A percentile compares a stretch with the other conserved stretches of the same genome.
Evolutionary conservation across 1,284 basidiomycete genomes (phyloP).

Genomic region (Limonomyces culmigenus): DNA sequence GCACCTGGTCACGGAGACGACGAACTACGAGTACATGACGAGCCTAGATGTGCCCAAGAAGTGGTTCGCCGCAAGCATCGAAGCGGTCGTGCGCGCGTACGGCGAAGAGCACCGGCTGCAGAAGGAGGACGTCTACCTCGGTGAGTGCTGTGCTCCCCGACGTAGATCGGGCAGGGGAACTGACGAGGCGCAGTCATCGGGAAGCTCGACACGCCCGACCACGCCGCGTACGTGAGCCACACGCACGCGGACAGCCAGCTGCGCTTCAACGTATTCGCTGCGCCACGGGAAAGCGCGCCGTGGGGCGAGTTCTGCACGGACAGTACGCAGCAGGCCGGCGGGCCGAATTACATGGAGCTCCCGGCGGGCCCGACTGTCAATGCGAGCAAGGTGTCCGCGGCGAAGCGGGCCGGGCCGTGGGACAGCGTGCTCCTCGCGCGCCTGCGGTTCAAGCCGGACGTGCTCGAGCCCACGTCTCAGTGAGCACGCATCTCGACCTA

Average conservation of each 20-base stretch:
- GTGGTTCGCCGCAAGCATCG: slow-evolving; percentile 60
- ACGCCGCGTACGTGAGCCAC: slow-evolving; percentile 55
- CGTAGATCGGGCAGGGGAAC: neutral
- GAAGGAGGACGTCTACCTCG: slow-evolving; percentile 54
- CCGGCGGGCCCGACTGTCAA: slow-evolving; percentile 16
- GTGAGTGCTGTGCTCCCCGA: slow-evolving; percentile 20
- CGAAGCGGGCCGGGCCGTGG: slow-evolving; percentile 14
- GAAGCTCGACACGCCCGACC: slow-evolving; percentile 46
- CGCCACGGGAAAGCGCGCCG: slow-evolving; percentile 27
- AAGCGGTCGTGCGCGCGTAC: slow-evolving; percentile 40
- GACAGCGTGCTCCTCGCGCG: slow-evolving; percentile 32
- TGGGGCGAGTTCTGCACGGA: slow-evolving; percentile 59
- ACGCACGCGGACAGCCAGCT: slow-evolving; percentile 36
- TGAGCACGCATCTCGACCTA: too few species aligned
- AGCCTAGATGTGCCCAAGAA: slow-evolving; percentile 39
- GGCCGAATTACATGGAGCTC: slow-evolving; percentile 20
- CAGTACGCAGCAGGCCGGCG: slow-evolving; percentile 21
- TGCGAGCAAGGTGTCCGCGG: slow-evolving; percentile 34
- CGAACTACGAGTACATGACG: slow-evolving; percentile 49
- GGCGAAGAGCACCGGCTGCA: slow-evolving; percentile 34
- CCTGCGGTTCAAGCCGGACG: slow-evolving; percentile 37
- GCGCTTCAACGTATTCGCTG: slow-evolving; percentile 50
- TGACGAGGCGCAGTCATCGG: slow-evolving; percentile 38
- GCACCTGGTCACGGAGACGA: slow-evolving; percentile 47
- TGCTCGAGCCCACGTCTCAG: slow-evolving; percentile 31